A percentile compares a stretch with the other conserved stretches of the same genome.
These are phyloP conservation scores for Cladophialophora carrionii DNA, from an alignment of 2,329 filamentous ascomycete genomes.

Conservation along the genomic window DNA sequence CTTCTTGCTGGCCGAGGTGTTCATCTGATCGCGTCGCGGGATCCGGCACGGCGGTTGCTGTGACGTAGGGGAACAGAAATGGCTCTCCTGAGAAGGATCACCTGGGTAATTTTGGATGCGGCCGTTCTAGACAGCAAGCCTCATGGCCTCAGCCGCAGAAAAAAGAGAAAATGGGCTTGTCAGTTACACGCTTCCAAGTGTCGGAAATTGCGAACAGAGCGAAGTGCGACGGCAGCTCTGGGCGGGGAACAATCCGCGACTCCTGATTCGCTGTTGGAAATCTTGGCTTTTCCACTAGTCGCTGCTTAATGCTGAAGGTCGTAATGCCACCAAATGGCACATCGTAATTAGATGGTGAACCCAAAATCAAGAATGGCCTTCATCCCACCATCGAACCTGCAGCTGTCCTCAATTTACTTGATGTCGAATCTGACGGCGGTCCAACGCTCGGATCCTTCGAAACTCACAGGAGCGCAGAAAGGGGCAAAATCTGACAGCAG, in stretches of 20 bases:
- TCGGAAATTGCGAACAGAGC: constrained; percentile 1
- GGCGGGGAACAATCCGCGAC: neutral
- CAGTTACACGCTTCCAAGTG: neutral
- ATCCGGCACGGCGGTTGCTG: neutral
- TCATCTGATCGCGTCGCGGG: neutral
- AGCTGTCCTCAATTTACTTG: neutral
- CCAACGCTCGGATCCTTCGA: neutral
- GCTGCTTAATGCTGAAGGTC: constrained; percentile 12
- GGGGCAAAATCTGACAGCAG: neutral
- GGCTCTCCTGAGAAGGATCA: neutral
- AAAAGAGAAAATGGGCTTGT: neutral
- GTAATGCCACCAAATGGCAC: neutral
- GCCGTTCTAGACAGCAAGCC: neutral
- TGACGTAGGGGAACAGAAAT: constrained; percentile 2
- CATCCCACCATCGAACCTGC: neutral
- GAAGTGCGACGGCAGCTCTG: neutral
- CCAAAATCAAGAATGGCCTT: neutral
- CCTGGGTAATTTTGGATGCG: neutral
- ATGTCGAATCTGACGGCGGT: neutral
- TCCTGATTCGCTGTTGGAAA: neutral
- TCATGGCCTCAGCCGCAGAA: neutral
- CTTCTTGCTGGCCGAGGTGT: neutral
- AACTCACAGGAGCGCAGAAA: neutral
- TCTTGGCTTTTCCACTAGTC: constrained; percentile 12
- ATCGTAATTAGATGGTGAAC: neutral